Conservation (phyloP, 345 rosid species). For the Excoecaria cochinchinensis region DNA sequence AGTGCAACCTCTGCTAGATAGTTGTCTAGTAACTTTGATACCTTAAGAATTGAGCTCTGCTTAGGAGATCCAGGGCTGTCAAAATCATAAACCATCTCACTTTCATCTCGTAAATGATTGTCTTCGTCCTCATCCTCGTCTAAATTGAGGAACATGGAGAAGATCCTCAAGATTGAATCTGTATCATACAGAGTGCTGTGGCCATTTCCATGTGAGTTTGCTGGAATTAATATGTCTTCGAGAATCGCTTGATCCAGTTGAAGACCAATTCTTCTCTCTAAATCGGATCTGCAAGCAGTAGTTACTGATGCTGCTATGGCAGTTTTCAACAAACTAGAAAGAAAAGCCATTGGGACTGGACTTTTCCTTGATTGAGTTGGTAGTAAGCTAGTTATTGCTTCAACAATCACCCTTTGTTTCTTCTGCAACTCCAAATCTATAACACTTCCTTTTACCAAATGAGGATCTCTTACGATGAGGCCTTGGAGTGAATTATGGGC, state of each 20-base stretch:
- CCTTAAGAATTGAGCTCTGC: slow-evolving; percentile 89
- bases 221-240: slow-evolving; percentile 89
- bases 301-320: slow-evolving; percentile 65
- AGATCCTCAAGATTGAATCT: slow-evolving; percentile 80
- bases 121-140: slow-evolving; percentile 83
- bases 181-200: slow-evolving; percentile 68
- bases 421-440: slow-evolving; percentile 65
- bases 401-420: slow-evolving; percentile 73
- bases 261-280: slow-evolving; percentile 86
- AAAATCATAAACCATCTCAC: slow-evolving; percentile 79
- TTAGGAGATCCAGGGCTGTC: slow-evolving; percentile 94
- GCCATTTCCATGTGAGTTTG: slow-evolving; percentile 50
- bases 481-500: slow-evolving; percentile 83
- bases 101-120: slow-evolving; percentile 59
- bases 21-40: slow-evolving; percentile 83
- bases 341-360: slow-evolving; percentile 86
- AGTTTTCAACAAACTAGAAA: slow-evolving; percentile 79
- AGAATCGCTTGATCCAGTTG: slow-evolving; percentile 97
- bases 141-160: slow-evolving; percentile 78
- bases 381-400: slow-evolving; percentile 68
- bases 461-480: slow-evolving; percentile 53
- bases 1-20: slow-evolving; percentile 92
- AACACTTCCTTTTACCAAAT: slow-evolving; percentile 53
- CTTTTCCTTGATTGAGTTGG: slow-evolving; percentile 92
- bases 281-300: slow-evolving; percentile 72